Evolutionary conservation across 192 early-diverging fungal species (phyloP), one percentile per base, ranked within the genome.

Genomic region (Radiomyces spectabilis): DNA sequence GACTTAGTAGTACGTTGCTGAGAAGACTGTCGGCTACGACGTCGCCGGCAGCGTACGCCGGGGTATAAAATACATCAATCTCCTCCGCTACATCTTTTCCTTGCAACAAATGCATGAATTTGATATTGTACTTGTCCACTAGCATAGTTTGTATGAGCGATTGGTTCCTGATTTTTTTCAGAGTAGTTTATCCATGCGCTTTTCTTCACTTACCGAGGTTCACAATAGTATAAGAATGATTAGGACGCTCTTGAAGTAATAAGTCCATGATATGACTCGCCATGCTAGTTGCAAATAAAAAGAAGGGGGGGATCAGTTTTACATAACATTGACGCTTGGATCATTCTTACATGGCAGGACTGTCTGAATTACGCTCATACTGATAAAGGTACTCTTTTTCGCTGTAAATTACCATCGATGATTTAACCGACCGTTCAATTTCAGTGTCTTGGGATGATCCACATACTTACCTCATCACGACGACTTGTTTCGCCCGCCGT

Each of bases 31-130:
- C 74, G 1, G 68, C 66, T 2, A 88, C 60, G 8, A 84, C 83
- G 26, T 82, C 66, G 2, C 85, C 85, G 30, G 74, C 71, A 3
- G 81, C 85, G 70, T 79, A 88, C 6, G 79, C 66, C 5, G 85
- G 82, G 0, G 81, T 68, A 55, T 74, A 77, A 41, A 74, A 64
- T 2, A 73, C 51, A 48, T 73, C 72, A 39, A 66, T 58, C 29
- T 74, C 43, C 53, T 54, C 52, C 3, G 59, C 50, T 13, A 62
- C 50, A 21, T 70, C 57, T 39, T 60, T 69, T 25, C 60, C 57
- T 40, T 67, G 65, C 3, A 59, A 33, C 42, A 72, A 52, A 34
- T 68, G 74, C 51, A 86, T 66, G 56, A 76, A 86, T 27, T 74
- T 60, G 51, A 84, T 84, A 35, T 82, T 79, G 27, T 72, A 66